Conservation (phyloP, 2,329 filamentous ascomycete genomes). For the Didymella segeticola region DNA sequence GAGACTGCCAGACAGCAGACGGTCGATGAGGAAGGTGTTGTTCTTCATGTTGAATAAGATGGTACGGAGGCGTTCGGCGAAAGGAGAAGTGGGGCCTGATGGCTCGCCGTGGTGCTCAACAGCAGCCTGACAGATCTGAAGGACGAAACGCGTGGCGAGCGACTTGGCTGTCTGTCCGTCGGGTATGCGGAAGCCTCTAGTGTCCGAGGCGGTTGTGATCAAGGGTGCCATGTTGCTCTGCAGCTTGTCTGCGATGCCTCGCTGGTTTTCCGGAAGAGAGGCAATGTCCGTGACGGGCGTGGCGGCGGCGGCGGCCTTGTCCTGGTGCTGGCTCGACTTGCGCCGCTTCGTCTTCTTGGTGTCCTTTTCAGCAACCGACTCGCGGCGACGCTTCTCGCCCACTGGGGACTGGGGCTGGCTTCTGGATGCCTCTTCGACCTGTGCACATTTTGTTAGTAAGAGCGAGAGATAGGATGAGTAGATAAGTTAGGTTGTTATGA, state of each 20-base stretch:
- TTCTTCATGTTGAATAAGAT: conserved; percentile 88
- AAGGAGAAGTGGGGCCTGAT: conserved; percentile 52
- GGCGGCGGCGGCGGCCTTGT: conserved; percentile 25
- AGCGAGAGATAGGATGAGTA: no score
- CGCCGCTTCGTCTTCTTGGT: conserved; percentile 44
- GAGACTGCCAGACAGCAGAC: conserved; percentile 75
- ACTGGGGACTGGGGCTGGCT: conserved; percentile 45
- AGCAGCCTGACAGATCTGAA: conserved; percentile 79
- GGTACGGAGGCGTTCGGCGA: conserved; percentile 72
- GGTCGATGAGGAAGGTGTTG: conserved; percentile 78
- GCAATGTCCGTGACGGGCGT: conserved; percentile 29
- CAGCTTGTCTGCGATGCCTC: conserved; percentile 72
- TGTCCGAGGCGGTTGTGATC: conserved; percentile 71
- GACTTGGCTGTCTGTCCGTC: conserved; percentile 69
- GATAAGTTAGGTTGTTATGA: no score
- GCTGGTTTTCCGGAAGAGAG: conserved; percentile 68
- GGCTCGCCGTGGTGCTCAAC: conserved; percentile 63
- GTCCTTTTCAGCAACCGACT: conserved; percentile 41
- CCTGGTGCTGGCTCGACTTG: conserved; percentile 44
- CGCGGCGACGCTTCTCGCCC: conserved; percentile 48
- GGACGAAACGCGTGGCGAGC: conserved; percentile 72
- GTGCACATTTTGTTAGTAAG: conserved; percentile 17
- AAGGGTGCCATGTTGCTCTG: conserved; percentile 72
- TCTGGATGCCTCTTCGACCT: conserved; percentile 31
- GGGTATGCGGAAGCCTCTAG: conserved; percentile 67